Percentiles rank a stretch among this genome's conserved stretches.
phyloP scores from a whole-genome alignment of 768 basidiomycete species.

The Phylloporus sp. region DNA sequence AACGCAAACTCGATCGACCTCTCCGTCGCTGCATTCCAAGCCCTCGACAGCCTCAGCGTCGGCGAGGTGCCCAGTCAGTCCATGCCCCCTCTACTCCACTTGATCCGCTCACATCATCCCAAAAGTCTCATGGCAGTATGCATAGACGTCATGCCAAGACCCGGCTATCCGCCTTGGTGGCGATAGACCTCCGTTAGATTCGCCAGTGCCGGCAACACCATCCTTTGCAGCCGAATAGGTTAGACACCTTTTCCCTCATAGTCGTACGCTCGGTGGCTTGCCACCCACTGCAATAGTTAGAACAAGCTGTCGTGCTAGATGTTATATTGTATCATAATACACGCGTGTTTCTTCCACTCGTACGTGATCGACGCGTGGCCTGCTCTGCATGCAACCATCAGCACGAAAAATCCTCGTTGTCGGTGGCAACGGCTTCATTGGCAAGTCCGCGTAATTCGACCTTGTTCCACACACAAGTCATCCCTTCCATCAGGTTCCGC shows the following conservation, averaged over 20 bases:
- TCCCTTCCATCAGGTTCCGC: conserved; percentile 66
- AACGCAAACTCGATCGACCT: conserved; percentile 68
- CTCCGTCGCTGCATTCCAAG: conserved; percentile 61
- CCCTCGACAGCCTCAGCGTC: conserved; percentile 37
- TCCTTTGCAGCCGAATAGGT: too few relatives aligned
- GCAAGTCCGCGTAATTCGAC: conserved; percentile 38
- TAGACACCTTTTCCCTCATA: conserved; percentile 8
- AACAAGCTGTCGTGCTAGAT: conserved; percentile 3
- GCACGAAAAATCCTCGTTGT: conserved; percentile 77
- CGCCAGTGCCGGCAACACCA: too few relatives aligned
- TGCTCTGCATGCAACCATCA: conserved; percentile 20
- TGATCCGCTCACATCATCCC: background rate
- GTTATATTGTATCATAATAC: background rate
- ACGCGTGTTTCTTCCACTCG: background rate
- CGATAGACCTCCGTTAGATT: conserved; percentile 23
- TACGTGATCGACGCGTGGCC: background rate
- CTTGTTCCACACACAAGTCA: background rate
- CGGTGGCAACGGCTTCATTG: conserved; percentile 98
- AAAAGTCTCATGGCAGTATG: conserved; percentile 29
- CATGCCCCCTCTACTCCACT: background rate
- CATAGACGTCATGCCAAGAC: conserved; percentile 18
- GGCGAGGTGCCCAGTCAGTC: conserved; percentile 59
- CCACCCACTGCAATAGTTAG: too few relatives aligned
- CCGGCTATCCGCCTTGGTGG: conserved; percentile 41
- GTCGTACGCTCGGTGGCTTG: conserved; percentile 11